Conservation (phyloP, 2,329 filamentous ascomycete genomes). For the Aspergillus fumigatus region DNA sequence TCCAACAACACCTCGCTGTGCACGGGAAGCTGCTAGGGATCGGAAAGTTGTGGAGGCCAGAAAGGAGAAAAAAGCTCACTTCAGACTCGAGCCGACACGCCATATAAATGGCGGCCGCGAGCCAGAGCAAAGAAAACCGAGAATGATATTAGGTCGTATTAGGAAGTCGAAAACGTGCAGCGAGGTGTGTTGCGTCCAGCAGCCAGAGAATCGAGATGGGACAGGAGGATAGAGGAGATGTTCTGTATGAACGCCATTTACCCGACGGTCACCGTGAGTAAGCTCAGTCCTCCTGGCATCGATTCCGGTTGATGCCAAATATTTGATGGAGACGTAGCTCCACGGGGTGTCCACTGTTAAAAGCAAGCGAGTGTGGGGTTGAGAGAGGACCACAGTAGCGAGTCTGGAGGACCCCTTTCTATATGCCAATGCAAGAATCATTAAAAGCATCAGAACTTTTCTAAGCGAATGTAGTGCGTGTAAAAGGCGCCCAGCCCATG, state of each 20-base stretch:
- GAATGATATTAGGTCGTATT: background rate
- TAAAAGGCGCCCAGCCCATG: conserved; percentile 26
- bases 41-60: background rate
- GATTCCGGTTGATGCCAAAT: conserved; percentile 5
- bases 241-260: background rate
- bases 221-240: background rate
- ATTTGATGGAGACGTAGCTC: background rate
- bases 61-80: background rate
- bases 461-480: conserved; percentile 36
- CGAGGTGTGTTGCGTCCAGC: background rate
- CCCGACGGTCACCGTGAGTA: background rate
- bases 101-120: background rate
- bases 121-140: background rate
- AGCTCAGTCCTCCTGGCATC: background rate
- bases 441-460: conserved; percentile 24
- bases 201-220: background rate
- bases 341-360: background rate
- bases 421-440: conserved; percentile 33
- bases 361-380: conserved; percentile 3
- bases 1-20: background rate
- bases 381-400: conserved; percentile 3
- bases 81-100: background rate
- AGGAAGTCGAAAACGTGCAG: background rate
- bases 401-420: conserved; percentile 14
- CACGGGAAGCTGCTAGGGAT: background rate